phyloP scores from a whole-genome alignment of 2,329 filamentous ascomycete genomes.

The Ceratocystis albifundus region DNA sequence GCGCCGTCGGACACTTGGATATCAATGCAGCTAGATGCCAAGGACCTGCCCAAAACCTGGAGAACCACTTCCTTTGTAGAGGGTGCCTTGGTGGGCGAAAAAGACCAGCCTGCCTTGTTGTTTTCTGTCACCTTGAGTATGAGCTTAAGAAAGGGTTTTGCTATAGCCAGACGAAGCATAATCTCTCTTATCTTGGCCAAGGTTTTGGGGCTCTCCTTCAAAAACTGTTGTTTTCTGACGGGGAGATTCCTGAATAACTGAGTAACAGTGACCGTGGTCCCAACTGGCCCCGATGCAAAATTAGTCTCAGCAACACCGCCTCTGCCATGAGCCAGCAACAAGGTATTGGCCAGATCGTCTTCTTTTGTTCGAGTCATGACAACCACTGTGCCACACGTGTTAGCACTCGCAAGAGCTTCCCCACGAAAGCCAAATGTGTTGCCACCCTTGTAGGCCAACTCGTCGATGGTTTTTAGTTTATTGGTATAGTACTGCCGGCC shows the following conservation, averaged over 20 bases:
- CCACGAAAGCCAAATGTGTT: constrained; percentile 64
- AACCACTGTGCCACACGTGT: constrained; percentile 46
- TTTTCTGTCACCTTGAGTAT: constrained; percentile 48
- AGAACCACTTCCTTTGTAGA: constrained; percentile 45
- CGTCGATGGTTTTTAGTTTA: constrained; percentile 55
- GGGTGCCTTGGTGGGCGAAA: constrained; percentile 43
- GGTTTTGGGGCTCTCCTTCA: constrained; percentile 47
- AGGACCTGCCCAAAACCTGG: constrained; percentile 49
- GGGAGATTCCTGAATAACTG: constrained; percentile 50
- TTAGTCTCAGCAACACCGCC: constrained; percentile 30
- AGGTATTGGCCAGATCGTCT: constrained; percentile 45
- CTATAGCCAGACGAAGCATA: constrained; percentile 53
- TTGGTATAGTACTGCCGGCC: constrained; percentile 62
- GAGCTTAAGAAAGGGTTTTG: constrained; percentile 51
- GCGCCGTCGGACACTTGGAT: constrained; percentile 27
- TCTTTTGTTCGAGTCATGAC: constrained; percentile 53
- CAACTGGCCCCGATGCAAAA: constrained; percentile 45
- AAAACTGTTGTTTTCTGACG: constrained; percentile 48
- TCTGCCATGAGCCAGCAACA: constrained; percentile 33
- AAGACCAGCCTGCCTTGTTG: constrained; percentile 45
- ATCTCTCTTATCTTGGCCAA: constrained; percentile 48
- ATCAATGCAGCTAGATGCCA: constrained; percentile 44
- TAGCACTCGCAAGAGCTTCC: constrained; percentile 57
- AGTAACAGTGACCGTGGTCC: constrained; percentile 53
- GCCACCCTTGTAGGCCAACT: constrained; percentile 46